Evolutionary conservation across 805 yeast genomes (phyloP), one percentile per base, ranked within the genome.

Genomic region (Lipomyces yamanashiensis): DNA sequence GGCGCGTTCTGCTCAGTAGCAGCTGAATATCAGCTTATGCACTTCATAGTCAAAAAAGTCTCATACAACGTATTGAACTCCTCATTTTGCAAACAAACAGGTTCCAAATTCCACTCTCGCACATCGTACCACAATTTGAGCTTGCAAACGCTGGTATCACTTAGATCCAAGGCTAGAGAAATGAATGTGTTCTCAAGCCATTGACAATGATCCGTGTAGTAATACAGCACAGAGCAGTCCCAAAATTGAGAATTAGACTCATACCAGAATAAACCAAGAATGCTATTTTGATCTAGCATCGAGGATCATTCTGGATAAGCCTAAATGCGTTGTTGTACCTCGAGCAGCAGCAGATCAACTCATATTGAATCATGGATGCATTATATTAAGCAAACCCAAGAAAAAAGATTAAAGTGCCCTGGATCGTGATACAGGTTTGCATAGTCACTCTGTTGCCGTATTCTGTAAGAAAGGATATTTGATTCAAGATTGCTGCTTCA

Each of bases 181-280:
- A 28, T 28, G 28, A 8, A 28, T 61, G 61, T 61, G 47, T 61
- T 47, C 65, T 61, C 58, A 52, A 52, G 65, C 65, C 65, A 61
- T 57, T 61, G 65, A 61, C 61, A n/a, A 43, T 43, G 51, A 33
- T 36, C 57, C 15, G 52, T 15, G 60, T 49, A 13, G 60, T 17
- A 13, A 6, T 45, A 45, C 12, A 21, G 8, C 47, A 41, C 50
- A 45, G 53, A 47, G 17, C 53, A 50, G 61, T 61, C 65, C 65
- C 65, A 61, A 44, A 3, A 40, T 47, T 54, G 19, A 37, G 57
- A 54, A 45, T 41, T 23, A 23, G 49, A 12, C 41, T 12, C n/a
- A 39, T 10, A 39, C 28, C 28, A 28, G 28, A 28, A 28, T 28
- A 19, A 15, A n/a, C 23, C 19, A 10, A 15, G 21, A 33, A 3